Evolutionary conservation across 768 basidiomycete species (phyloP), one percentile per base, ranked within the genome.

Genomic region (Boletus bicolor): DNA sequence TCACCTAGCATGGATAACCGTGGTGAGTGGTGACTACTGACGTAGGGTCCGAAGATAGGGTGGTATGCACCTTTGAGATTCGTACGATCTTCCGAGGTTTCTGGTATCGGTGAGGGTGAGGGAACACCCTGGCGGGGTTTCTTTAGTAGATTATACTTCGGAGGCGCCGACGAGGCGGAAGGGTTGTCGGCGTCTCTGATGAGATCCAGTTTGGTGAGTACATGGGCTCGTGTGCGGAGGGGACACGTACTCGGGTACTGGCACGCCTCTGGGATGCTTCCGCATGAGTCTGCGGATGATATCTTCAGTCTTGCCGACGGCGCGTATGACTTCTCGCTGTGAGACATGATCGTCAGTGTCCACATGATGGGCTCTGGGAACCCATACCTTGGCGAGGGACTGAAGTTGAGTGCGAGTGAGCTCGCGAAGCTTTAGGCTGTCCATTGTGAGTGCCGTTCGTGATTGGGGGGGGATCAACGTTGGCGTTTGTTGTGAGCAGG

Each of bases 211-310:
- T 37, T 11, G 11, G 44, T 54, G 37, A 50, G 50, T 8, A 43
- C 47, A 43, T 24, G 28, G 30, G 24, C 10, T 11, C 5, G 6
- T 5, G 7, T 15, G 14, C 14, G 28, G 38, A 9, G 38, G n/a
- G 17, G 12, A 35, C 8, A 56, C 63, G 28, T 30, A 60, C 64
- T 49, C 51, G 12, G 39, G 11, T 30, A 51, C n/a, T 3, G 69
- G 71, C 0, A 69, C 64, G 0, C 71, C 69, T 26, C 35, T 38
- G n/a, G 70, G 71, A 44, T 66, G 58, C 26, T 68, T 72, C 36
- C 35, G 56, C 9, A 66, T 28, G 42, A 70, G 59, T 50, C 63
- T 54, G 37, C 56, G 55, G 41, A 71, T 66, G 24, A 69, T 72
- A 4, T 62, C 62, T 53, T 64, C 71, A 1, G 61, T 69, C 57